phyloP scores from a whole-genome alignment of 2,329 filamentous ascomycete species.

The Capronia coronata region DNA sequence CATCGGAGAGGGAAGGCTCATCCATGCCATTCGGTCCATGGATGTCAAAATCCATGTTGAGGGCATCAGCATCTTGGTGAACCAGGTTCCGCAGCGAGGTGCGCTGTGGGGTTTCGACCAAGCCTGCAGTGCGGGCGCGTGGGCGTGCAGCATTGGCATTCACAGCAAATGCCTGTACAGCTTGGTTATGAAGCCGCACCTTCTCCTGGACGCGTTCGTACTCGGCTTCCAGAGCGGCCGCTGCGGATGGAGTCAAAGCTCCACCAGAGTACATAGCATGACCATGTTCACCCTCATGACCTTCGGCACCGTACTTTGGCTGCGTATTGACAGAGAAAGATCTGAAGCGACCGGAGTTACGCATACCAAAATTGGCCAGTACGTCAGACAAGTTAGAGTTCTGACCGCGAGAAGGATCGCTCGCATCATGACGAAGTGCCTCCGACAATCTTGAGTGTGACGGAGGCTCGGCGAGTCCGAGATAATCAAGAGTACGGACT shows the following conservation, averaged over 20 bases:
- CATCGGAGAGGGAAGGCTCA: slow-evolving; percentile 16
- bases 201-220: slow-evolving; percentile 55
- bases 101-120: slow-evolving; percentile 68
- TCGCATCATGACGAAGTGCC: slow-evolving; percentile 57
- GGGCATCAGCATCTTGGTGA: slow-evolving; percentile 41
- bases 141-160: slow-evolving; percentile 76
- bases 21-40: slow-evolving; percentile 15
- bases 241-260: slow-evolving; percentile 53
- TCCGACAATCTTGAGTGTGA: slow-evolving; percentile 65
- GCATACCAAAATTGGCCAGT: slow-evolving; percentile 66
- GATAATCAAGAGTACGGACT: slow-evolving; percentile 88
- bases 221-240: slow-evolving; percentile 49
- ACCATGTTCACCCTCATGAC: slow-evolving; percentile 61
- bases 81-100: slow-evolving; percentile 64
- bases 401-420: slow-evolving; percentile 45
- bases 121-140: slow-evolving; percentile 82
- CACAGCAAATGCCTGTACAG: slow-evolving; percentile 84
- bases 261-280: slow-evolving; percentile 55
- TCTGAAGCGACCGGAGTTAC: slow-evolving; percentile 78
- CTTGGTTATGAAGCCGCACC: slow-evolving; percentile 86
- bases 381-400: slow-evolving; percentile 53
- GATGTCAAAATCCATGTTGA: slow-evolving; percentile 18
- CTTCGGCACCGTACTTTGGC: slow-evolving; percentile 86
- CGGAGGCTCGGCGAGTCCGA: slow-evolving; percentile 89
- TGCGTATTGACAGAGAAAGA: slow-evolving; percentile 99